Evolutionary conservation across 148 eudicot species (phyloP), one percentile per base, ranked within the genome.

Genomic region (Fagopyrum homotropicum): DNA sequence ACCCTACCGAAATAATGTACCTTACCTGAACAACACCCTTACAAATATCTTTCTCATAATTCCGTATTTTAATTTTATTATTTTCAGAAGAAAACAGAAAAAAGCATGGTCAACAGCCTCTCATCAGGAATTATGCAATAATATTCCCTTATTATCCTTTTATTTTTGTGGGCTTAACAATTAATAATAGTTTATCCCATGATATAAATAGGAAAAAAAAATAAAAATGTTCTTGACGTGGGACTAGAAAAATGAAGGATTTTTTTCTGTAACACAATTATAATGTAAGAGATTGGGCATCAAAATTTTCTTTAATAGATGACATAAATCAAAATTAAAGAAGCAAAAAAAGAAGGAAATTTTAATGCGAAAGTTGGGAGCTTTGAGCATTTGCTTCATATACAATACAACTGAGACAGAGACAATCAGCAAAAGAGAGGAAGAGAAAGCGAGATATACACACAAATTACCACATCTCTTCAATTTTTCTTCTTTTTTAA

Each of bases 351-450:
- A 57, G 63, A 43, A 66, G 46, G 47, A 40, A 40, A 66, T 66
- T 66, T 66, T 66, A 66, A 66, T 66, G 46, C 19, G 71, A 43
- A 66, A 66, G 71, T 66, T 66, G 19, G 6, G 71, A 40, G 71
- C 22, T 35, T 66, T 66, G 43, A 66, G 71, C 71, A 66, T 66
- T 66, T 66, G 71, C 71, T 66, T 66, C 47, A 6, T 66, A 66
- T 40, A 66, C 71, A 66, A 66, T 66, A 66, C 71, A 66, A 40
- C 71, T 40, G 19, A 40, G 71, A 66, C 71, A 66, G 30, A 66
- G 71, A 66, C 71, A 15, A 66, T 66, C 71, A 66, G 71, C 71
- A 29, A 40, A 66, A 66, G 71, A 66, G 71, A 66, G 47, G 46
- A 66, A 66, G 74, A 47, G 52, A 72, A 49, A 49, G 29, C 52